Conservation (phyloP, 1,284 basidiomycete species). For the Cutaneotrichosporon daszewskae region DNA sequence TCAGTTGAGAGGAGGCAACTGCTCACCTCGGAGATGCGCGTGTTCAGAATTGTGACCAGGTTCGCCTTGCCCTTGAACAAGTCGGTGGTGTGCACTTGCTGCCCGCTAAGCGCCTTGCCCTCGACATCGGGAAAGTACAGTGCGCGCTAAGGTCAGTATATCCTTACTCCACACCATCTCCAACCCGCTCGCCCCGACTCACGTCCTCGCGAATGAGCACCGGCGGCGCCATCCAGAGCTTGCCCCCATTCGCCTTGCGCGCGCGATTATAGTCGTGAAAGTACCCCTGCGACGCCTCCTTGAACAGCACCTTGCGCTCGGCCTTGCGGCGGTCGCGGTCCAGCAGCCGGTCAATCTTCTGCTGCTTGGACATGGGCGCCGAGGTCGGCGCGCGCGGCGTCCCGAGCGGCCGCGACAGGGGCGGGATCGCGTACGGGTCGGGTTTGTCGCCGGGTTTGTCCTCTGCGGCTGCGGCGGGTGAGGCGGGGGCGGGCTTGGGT, state of each 20-base stretch:
- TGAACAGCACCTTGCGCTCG: constrained; percentile 73
- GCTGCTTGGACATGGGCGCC: constrained; percentile 57
- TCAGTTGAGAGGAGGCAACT: constrained; percentile 8
- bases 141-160: constrained; percentile 58
- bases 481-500: neutral
- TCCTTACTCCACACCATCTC: neutral
- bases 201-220: constrained; percentile 86
- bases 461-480: neutral
- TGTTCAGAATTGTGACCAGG: constrained; percentile 72
- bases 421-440: constrained; percentile 26
- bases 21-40: constrained; percentile 75
- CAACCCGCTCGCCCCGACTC: constrained; percentile 37
- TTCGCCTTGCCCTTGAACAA: constrained; percentile 71
- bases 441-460: neutral
- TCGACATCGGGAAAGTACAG: constrained; percentile 84
- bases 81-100: constrained; percentile 68
- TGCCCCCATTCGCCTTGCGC: constrained; percentile 65
- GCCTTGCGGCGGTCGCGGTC: constrained; percentile 65
- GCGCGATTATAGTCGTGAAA: constrained; percentile 84
- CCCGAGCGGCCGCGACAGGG: constrained; percentile 60
- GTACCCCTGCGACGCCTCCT: constrained; percentile 81
- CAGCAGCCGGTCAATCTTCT: constrained; percentile 64
- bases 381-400: constrained; percentile 59
- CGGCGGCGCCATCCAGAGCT: constrained; percentile 88
- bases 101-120: constrained; percentile 61